Conservation (phyloP, 139 green algal species). For the Raphidocelis subcapitata region DNA sequence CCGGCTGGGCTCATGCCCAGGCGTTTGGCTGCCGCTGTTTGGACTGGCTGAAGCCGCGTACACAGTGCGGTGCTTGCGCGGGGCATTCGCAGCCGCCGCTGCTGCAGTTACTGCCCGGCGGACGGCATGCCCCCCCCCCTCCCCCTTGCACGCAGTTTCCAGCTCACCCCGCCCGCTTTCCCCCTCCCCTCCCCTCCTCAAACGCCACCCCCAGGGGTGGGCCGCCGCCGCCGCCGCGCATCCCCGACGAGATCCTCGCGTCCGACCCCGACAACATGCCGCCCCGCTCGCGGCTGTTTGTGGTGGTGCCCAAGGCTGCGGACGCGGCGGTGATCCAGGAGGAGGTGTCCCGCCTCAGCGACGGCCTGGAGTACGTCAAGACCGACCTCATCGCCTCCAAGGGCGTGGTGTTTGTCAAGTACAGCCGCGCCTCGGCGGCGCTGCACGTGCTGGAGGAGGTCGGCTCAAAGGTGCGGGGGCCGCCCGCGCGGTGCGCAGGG, state of each 20-base stretch:
- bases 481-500: no score
- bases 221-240: constrained; percentile 16
- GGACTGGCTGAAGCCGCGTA: no score
- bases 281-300: constrained; percentile 80
- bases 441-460: constrained; percentile 75
- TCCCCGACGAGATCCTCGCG: constrained; percentile 49
- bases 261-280: constrained; percentile 89
- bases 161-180: no score
- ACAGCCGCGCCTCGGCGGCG: constrained; percentile 70
- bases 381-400: constrained; percentile 85
- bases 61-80: no score
- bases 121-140: no score
- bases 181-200: no score
- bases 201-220: no score
- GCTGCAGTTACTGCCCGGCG: no score
- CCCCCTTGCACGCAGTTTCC: no score
- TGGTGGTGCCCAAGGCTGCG: constrained; percentile 88
- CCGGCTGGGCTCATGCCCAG: no score
- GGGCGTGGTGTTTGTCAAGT: constrained; percentile 91
- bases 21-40: no score
- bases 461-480: constrained; percentile 22
- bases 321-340: constrained; percentile 71
- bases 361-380: constrained; percentile 90
- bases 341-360: constrained; percentile 58
- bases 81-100: no score